A percentile compares a stretch with the other conserved stretches of the same genome.
Evolutionary conservation across 495 filamentous ascomycete genomes (phyloP).

Genomic region (Aspergillus funiculosus): DNA sequence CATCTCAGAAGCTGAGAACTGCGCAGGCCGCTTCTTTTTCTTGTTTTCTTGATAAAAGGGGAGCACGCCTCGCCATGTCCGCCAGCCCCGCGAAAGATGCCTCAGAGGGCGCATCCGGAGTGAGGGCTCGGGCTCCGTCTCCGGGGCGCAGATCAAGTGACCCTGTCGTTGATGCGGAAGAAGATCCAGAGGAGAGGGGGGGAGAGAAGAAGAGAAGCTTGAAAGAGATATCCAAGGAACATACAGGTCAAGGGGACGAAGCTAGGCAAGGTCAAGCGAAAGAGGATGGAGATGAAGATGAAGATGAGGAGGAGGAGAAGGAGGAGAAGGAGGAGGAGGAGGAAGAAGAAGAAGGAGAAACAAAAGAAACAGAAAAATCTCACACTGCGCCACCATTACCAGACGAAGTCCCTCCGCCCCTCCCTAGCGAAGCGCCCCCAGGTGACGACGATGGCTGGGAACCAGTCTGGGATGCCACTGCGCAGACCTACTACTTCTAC

Average conservation of each 20-base stretch:
- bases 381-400: slow-evolving; percentile 49
- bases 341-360: slow-evolving; percentile 19
- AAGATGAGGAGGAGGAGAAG: slow-evolving; percentile 13
- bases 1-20: too few species aligned
- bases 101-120: not conserved
- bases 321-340: slow-evolving; percentile 19
- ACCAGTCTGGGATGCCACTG: slow-evolving; percentile 69
- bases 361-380: slow-evolving; percentile 15
- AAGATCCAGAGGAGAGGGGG: slow-evolving; percentile 4
- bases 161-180: slow-evolving; percentile 1
- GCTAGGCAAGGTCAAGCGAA: slow-evolving; percentile 13
- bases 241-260: too few species aligned
- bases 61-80: slow-evolving; percentile 1
- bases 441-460: slow-evolving; percentile 83
- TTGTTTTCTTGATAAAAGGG: too few species aligned
- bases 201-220: slow-evolving; percentile 16
- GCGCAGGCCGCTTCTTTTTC: too few species aligned
- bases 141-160: not conserved
- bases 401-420: slow-evolving; percentile 44
- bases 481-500: slow-evolving; percentile 79
- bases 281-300: slow-evolving; percentile 15
- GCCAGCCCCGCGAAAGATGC: not conserved
- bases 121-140: not conserved
- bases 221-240: too few species aligned
- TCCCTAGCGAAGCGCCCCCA: slow-evolving; percentile 51